Evolutionary conservation across 495 filamentous ascomycete genomes (phyloP).

Genomic region (Penicillium longicatenatum): DNA sequence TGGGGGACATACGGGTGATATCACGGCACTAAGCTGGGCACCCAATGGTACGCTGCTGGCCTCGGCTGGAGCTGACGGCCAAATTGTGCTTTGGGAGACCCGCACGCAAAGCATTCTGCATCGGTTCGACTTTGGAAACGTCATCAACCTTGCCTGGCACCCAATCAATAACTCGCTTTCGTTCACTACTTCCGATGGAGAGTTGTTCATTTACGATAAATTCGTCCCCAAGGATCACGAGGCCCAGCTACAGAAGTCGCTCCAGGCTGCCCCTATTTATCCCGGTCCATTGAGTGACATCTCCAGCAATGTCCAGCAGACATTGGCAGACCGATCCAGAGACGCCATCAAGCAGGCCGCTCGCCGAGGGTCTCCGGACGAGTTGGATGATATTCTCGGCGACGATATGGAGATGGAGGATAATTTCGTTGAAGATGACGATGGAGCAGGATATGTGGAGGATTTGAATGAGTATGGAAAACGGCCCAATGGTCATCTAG

Average conservation of each 20-base stretch:
- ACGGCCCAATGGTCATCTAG: conserved; percentile 55
- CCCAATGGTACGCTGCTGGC: conserved; percentile 89
- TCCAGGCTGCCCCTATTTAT: conserved; percentile 83
- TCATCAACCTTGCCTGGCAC: conserved; percentile 89
- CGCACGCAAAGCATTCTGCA: conserved; percentile 73
- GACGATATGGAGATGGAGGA: conserved; percentile 62
- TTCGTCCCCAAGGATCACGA: conserved; percentile 71
- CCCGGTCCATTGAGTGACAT: conserved; percentile 75
- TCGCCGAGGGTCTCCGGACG: conserved; percentile 54
- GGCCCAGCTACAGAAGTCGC: conserved; percentile 57
- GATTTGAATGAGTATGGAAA: conserved; percentile 62
- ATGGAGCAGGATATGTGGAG: conserved; percentile 85
- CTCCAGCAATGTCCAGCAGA: conserved; percentile 61
- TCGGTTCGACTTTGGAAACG: conserved; percentile 73
- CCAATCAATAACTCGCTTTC: conserved; percentile 83
- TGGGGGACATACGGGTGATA: conserved; percentile 78
- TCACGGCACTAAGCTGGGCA: conserved; percentile 89
- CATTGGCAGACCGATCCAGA: conserved; percentile 58
- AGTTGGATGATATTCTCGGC: conserved; percentile 60
- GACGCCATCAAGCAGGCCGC: conserved; percentile 43
- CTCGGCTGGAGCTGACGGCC: conserved; percentile 79
- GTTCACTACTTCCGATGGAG: conserved; percentile 87
- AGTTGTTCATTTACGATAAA: conserved; percentile 83
- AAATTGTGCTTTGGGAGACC: conserved; percentile 84
- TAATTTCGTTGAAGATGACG: conserved; percentile 86